A percentile compares a stretch with the other conserved stretches of the same genome.
These are phyloP conservation scores for Lipomyces sp. DNA, from an alignment of 805 yeast species.

Conservation along the genomic window DNA sequence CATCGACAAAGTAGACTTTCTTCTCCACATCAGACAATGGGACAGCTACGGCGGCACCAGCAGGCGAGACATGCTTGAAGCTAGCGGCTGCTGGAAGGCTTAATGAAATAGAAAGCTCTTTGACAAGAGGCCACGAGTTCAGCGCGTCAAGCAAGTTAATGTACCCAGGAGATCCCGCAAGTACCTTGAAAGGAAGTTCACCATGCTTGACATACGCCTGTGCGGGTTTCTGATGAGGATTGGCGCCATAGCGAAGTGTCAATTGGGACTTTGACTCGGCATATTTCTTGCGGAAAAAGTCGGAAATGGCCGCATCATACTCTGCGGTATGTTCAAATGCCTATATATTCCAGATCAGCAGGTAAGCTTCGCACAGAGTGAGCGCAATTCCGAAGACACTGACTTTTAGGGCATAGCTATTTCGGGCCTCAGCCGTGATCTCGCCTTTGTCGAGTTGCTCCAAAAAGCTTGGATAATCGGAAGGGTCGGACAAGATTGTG, in stretches of 20 bases:
- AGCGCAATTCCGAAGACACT: background rate
- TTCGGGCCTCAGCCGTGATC: slow-evolving; percentile 72
- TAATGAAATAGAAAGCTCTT: slow-evolving; percentile 91
- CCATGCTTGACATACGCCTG: slow-evolving; percentile 91
- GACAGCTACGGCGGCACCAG: slow-evolving; percentile 97
- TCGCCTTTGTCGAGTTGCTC: slow-evolving; percentile 75
- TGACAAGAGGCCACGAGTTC: slow-evolving; percentile 98
- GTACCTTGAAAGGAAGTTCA: slow-evolving; percentile 89
- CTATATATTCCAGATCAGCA: slow-evolving; percentile 65
- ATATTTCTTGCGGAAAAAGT: slow-evolving; percentile 96
- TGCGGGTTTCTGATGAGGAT: slow-evolving; percentile 99
- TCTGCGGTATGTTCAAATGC: slow-evolving; percentile 99
- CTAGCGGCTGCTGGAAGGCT: slow-evolving; percentile 98
- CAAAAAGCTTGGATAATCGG: slow-evolving; percentile 85
- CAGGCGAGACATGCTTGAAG: slow-evolving; percentile 98
- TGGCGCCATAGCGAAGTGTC: slow-evolving; percentile 96
- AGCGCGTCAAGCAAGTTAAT: slow-evolving; percentile 94
- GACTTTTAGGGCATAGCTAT: slow-evolving; percentile 70
- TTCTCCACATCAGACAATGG: slow-evolving; percentile 91
- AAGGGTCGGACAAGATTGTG: slow-evolving; percentile 92
- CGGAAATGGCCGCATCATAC: slow-evolving; percentile 93
- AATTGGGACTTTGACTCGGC: slow-evolving; percentile 87
- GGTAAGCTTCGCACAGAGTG: background rate
- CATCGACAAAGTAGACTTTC: slow-evolving; percentile 92
- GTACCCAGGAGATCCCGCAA: slow-evolving; percentile 96